Percentiles rank a stretch among this genome's conserved stretches.
phyloP scores from a whole-genome alignment of 2,329 filamentous ascomycete genomes.

The Bipolaris victoriae region DNA sequence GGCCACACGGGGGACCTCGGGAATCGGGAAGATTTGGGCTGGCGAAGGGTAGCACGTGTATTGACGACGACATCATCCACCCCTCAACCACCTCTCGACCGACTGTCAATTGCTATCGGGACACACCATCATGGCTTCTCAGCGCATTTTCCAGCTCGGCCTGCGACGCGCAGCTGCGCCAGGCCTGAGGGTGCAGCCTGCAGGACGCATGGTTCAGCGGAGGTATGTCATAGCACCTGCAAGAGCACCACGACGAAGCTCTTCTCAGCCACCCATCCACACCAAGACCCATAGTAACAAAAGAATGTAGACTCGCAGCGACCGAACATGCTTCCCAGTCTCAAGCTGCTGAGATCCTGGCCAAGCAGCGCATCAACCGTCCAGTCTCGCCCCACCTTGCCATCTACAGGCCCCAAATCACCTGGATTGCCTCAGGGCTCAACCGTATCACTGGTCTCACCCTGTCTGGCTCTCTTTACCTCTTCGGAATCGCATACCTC shows the following conservation, averaged over 20 bases:
- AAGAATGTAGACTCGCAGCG: constrained; percentile 53
- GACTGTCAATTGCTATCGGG: constrained; percentile 23
- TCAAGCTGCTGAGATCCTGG: constrained; percentile 71
- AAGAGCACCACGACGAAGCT: constrained; percentile 13
- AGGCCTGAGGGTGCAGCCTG: constrained; percentile 49
- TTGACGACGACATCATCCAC: constrained; percentile 36
- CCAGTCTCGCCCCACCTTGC: constrained; percentile 83
- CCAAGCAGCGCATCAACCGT: constrained; percentile 77
- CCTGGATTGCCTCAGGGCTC: constrained; percentile 76
- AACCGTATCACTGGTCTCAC: constrained; percentile 83
- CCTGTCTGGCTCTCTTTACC: constrained; percentile 76
- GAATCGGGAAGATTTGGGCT: constrained; percentile 31
- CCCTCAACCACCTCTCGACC: constrained; percentile 28
- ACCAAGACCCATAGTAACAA: constrained; percentile 17
- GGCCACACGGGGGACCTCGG: constrained; percentile 33
- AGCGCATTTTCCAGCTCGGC: constrained; percentile 54
- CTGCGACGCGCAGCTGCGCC: constrained; percentile 52
- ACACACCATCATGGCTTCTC: constrained; percentile 49
- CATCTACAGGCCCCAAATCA: constrained; percentile 88
- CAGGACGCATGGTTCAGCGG: constrained; percentile 53
- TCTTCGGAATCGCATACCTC: constrained; percentile 82
- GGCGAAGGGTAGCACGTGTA: background rate
- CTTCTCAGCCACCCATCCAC: constrained; percentile 2
- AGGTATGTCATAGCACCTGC: constrained; percentile 50
- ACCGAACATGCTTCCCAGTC: constrained; percentile 63